phyloP scores from a whole-genome alignment of 2,329 filamentous ascomycete genomes.

The Fusarium vanettenii region DNA sequence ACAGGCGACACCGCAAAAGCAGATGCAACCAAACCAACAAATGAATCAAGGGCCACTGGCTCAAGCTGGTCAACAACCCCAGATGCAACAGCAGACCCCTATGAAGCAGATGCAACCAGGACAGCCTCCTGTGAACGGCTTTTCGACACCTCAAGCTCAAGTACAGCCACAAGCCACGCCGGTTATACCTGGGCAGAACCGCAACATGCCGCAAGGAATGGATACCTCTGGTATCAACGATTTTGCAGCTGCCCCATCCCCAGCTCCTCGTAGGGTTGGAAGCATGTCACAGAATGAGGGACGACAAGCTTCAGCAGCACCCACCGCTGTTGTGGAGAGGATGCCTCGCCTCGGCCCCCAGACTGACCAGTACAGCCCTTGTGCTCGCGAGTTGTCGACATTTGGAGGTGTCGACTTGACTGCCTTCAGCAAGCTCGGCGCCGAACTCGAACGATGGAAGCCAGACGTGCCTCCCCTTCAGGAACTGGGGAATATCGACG shows the following conservation, averaged over 20 bases:
- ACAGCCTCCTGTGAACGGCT: constrained; percentile 52
- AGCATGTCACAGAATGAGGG: constrained; percentile 53
- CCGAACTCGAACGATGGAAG: constrained; percentile 74
- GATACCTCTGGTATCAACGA: constrained; percentile 53
- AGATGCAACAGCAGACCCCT: constrained; percentile 50
- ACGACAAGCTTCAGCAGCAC: constrained; percentile 37
- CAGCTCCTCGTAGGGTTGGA: constrained; percentile 55
- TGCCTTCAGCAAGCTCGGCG: constrained; percentile 71
- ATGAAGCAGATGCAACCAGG: constrained; percentile 58
- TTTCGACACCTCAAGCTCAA: constrained; percentile 49
- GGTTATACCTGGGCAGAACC: constrained; percentile 53
- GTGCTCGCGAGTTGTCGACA: constrained; percentile 64
- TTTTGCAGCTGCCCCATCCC: constrained; percentile 58
- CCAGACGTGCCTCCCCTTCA: constrained; percentile 79
- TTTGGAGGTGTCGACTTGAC: constrained; percentile 80
- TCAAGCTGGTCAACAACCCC: constrained; percentile 45
- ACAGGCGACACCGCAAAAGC: constrained; percentile 48
- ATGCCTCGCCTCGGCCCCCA: constrained; percentile 56
- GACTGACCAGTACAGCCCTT: constrained; percentile 66
- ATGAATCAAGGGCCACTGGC: constrained; percentile 51
- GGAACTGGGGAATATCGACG: constrained; percentile 89
- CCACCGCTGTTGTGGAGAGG: constrained; percentile 40
- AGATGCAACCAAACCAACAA: constrained; percentile 49
- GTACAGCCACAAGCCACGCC: constrained; percentile 36
- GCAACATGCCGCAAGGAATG: constrained; percentile 63